Base-by-base conservation (phyloP, 1,284 basidiomycete genomes). In the Malassezia psittaci region DNA sequence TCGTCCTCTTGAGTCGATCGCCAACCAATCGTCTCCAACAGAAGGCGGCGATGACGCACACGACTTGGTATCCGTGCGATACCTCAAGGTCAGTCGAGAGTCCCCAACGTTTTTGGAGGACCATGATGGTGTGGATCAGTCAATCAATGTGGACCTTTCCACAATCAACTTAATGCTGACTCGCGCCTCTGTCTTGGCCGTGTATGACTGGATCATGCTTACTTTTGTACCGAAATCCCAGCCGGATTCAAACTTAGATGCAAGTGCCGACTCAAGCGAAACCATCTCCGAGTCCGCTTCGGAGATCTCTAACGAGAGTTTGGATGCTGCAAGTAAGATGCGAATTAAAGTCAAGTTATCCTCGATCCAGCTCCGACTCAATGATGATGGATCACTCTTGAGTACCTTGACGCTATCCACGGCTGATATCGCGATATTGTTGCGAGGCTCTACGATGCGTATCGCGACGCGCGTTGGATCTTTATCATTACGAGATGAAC, bases 161-260 rank as follows among this genome's bases (percentile, higher is more conserved):
- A 96, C 94, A 0, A 86, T 99, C 76, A 82, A 91, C 60, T 84
- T 98, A 76, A 83, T 85, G 58, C 84, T 88, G 1, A 87, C 87
- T 4, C 90, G 94, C 1, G 89, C 90, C 69, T 91, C 93, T 16
- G 85, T 98, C 44, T 79, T 99, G 39, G 81, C 85, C 2, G 78
- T 98, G 10, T 98, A 96, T 76, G 90, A 98, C 77, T 96, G 96
- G 78, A 85, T 99, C 76, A 94, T 99, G 86, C 87, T 88, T 16
- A 72, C 69, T 5, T 72, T 72, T 47, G 68, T 66, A 6, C 54
- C 64, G 12, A 45, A 45, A 18, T 18, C 11, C 15, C 13, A 21
- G 12, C 19, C 13, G 24, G 24, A 29, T 29, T 29, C 24, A 3
- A 29, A 29, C 24, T 7, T 7, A 29, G 24, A 29, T 29, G 24